Evolutionary conservation across 805 yeast species (phyloP), one percentile per base, ranked within the genome.

Genomic region (Clavispora phyllophila): DNA sequence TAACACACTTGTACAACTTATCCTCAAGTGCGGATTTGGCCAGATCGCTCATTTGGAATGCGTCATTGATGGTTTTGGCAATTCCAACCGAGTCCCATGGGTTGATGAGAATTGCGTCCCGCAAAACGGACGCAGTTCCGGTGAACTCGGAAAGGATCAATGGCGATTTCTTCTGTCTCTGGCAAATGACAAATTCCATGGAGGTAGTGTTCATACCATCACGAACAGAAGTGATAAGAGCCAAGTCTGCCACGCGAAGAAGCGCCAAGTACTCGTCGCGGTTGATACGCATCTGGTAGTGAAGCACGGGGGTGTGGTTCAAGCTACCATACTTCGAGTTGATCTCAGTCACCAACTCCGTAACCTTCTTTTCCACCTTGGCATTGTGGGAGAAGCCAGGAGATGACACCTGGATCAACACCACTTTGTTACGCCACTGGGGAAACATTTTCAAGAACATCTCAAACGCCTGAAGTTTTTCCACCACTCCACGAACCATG

Each of bases 51-150:
- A 86, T 72, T 18, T 61, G 53, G 17, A 93, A 72, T 39, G 89
- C 76, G 39, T 78, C 79, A 59, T 89, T 72, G 43, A 95, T 84
- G 6, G 89, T 76, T 54, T 80, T 84, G 1, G 99, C 91, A 28
- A 91, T 91, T 2, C 96, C 96, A 20, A 87, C 91, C 0, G 95
- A 75, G 65, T 93, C 98, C 96, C 97, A 93, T 7, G 99, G 99
- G 54, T 93, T 93, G 27, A 93, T 93, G 49, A 84, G 78, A 39
- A 87, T 73, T 0, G 96, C 87, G 47, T 83, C 87, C 42, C 72
- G 73, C 42, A 85, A 62, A 2, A 84, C 84, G 2, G 85, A 68
- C 0, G 88, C 79, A 3, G 95, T 82, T 36, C 99, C 99, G 43
- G 95, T 85, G 59, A 93, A 93, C 66, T 93, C 99, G 18, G 96